These are phyloP conservation scores for Nannochloropsis oceanica DNA, from an alignment of 108 stramenopile species.

Conservation along the genomic window DNA sequence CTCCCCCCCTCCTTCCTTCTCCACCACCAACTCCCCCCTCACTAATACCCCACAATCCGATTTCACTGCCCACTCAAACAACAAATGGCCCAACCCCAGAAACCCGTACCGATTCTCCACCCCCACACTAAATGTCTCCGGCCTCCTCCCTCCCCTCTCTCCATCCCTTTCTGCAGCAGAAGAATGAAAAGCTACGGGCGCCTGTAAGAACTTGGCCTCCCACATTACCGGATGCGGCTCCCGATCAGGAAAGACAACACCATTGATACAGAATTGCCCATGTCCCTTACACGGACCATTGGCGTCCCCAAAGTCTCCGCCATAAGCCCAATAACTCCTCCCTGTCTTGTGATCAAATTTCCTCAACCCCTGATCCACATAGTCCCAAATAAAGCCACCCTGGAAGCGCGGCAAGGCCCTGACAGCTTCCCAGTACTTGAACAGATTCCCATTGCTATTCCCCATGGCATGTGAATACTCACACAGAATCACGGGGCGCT, in stretches of 20 bases:
- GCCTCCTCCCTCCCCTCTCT: neutral
- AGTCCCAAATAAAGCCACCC: constrained; percentile 97
- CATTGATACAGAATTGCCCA: constrained; percentile 78
- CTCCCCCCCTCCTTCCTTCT: neutral
- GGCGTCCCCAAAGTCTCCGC: constrained; percentile 74
- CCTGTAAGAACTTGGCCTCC: constrained; percentile 68
- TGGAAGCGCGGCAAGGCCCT: constrained; percentile 55
- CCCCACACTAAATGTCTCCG: neutral
- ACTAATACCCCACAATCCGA: neutral
- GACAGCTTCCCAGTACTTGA: constrained; percentile 71
- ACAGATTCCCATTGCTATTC: constrained; percentile 70
- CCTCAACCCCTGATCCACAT: constrained; percentile 68
- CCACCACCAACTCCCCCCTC: neutral
- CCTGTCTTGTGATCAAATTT: constrained; percentile 1
- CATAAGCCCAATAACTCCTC: constrained; percentile 55
- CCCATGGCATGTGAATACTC: constrained; percentile 93
- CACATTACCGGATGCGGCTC: constrained; percentile 66
- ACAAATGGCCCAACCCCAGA: constrained; percentile 6
- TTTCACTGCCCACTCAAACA: neutral
- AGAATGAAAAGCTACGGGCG: constrained; percentile 47
- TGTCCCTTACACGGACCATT: constrained; percentile 1
- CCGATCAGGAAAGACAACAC: constrained; percentile 70
- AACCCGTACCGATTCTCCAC: constrained; percentile 19
- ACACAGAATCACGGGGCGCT: constrained; percentile 74
- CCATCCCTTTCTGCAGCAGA: neutral